Conservation (phyloP, 108 stramenopile species). For the Mayamaea pseudoterrestris region DNA sequence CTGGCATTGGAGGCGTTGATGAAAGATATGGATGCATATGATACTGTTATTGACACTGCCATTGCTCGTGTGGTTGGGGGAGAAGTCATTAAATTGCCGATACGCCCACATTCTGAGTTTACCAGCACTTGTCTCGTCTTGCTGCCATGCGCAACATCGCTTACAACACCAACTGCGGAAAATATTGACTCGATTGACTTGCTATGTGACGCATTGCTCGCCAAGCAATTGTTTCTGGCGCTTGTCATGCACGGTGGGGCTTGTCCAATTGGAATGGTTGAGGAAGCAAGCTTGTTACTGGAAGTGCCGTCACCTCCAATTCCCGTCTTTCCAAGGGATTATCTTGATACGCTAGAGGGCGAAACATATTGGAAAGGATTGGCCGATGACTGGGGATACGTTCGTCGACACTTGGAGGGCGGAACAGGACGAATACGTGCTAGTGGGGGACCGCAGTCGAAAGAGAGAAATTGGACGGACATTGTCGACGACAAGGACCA, state of each 20-base stretch:
- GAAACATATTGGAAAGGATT: conserved; percentile 47
- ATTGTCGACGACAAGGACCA: neutral
- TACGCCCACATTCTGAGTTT: too few species aligned
- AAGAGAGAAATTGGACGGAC: conserved; percentile 1
- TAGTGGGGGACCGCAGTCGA: neutral
- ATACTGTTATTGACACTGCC: neutral
- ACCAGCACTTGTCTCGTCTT: too few species aligned
- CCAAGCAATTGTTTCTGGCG: conserved; percentile 30
- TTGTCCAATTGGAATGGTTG: conserved; percentile 57
- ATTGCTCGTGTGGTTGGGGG: too few species aligned
- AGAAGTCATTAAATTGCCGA: too few species aligned
- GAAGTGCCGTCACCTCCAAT: conserved; percentile 54
- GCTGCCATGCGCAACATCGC: too few species aligned
- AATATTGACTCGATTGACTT: neutral
- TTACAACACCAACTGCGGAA: too few species aligned
- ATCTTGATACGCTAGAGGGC: conserved; percentile 47
- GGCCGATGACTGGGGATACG: conserved; percentile 21
- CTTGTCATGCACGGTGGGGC: conserved; percentile 30
- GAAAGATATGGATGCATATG: neutral
- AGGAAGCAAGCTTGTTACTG: conserved; percentile 44
- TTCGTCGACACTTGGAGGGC: conserved; percentile 31
- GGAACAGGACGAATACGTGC: neutral
- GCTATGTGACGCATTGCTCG: conserved; percentile 9
- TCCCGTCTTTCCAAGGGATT: conserved; percentile 69
- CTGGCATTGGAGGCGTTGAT: neutral